Evolutionary conservation across 2,329 filamentous ascomycete species (phyloP).

Genomic region (Phialophora macrospora): DNA sequence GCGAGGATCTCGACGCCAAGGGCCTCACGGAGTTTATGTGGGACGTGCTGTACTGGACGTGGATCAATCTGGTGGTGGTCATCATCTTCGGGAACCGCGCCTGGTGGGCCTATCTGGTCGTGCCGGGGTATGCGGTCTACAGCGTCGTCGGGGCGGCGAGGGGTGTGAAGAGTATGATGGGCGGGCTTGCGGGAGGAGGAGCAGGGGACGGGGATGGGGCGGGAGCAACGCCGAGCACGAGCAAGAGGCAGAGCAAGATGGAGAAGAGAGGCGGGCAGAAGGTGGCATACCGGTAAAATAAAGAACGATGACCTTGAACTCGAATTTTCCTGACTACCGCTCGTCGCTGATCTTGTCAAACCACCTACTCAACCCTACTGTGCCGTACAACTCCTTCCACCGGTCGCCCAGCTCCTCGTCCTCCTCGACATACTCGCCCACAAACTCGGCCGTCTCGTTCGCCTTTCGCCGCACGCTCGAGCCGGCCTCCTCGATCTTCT

Average conservation of each 20-base stretch:
- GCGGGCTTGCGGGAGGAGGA: conserved; percentile 49
- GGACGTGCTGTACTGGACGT: conserved; percentile 94
- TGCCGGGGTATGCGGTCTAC: conserved; percentile 56
- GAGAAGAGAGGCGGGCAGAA: conserved; percentile 57
- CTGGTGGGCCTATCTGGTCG: conserved; percentile 66
- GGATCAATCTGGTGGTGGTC: conserved; percentile 74
- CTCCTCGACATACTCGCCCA: conserved; percentile 53
- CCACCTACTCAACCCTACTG: conserved; percentile 36
- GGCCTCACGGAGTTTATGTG: conserved; percentile 98
- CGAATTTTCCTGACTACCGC: background rate
- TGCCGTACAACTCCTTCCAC: conserved; percentile 48
- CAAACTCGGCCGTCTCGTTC: conserved; percentile 53
- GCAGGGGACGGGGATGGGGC: conserved; percentile 45
- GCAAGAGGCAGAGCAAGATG: conserved; percentile 60
- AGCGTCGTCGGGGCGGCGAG: conserved; percentile 53
- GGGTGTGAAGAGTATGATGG: conserved; percentile 49
- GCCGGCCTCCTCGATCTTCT: conserved; percentile 42
- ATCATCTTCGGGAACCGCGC: conserved; percentile 80
- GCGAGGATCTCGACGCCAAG: conserved; percentile 84
- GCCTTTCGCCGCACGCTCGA: conserved; percentile 35
- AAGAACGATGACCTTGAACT: background rate
- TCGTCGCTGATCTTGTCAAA: conserved; percentile 32
- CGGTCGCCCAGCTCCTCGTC: conserved; percentile 48
- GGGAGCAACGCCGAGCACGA: conserved; percentile 47
- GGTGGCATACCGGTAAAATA: conserved; percentile 48